Base-by-base conservation (phyloP, 2,329 filamentous ascomycete genomes). In the Diplodia mutila region DNA sequence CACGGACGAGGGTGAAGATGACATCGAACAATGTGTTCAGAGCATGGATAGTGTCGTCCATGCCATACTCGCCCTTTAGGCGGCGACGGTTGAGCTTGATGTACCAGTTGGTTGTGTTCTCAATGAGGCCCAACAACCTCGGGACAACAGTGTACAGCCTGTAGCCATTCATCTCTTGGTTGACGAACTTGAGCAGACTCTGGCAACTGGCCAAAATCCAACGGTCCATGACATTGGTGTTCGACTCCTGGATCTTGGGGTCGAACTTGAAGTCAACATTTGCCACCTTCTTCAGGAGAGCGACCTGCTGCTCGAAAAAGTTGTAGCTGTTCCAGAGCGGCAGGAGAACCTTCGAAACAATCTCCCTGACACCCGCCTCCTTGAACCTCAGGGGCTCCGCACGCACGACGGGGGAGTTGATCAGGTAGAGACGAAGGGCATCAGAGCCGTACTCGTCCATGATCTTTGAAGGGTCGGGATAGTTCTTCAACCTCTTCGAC, bases 31-130 rank as follows among this genome's bases (percentile, higher is more conserved):
- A 87, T 1, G 95, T 94, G 80, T 98, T 97, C 66, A 99, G 85
- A 0, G 94, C 95, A 75, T 97, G 92, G 61, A 90, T 84, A 12
- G 95, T 97, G 77, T 98, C 95, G 16, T 94, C 87, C 27, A 92
- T 80, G 21, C 93, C 93, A 71, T 92, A 89, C 76, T 96, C 93
- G 52, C 94, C 94, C 87, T 97, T 97, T 72, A 97, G 85, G 66
- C 94, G 89, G 79, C 91, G 91, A 66, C 94, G 87, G 83, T 97
- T 97, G 84, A 97, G 96, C 69, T 93, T 88, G 78, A 97, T 97
- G 81, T 97, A 97, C 94, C 94, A 97, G 80, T 98, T 98, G n/a
- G 94, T 97, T 4, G 92, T 93, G 80, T 96, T 93, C 75, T 97
- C 94, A 71, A 97, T 96, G 74, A 97, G 86, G 42, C 86, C 86